These are phyloP conservation scores for Russula griseocarnosa DNA, from an alignment of 768 basidiomycete species.

Conservation along the genomic window DNA sequence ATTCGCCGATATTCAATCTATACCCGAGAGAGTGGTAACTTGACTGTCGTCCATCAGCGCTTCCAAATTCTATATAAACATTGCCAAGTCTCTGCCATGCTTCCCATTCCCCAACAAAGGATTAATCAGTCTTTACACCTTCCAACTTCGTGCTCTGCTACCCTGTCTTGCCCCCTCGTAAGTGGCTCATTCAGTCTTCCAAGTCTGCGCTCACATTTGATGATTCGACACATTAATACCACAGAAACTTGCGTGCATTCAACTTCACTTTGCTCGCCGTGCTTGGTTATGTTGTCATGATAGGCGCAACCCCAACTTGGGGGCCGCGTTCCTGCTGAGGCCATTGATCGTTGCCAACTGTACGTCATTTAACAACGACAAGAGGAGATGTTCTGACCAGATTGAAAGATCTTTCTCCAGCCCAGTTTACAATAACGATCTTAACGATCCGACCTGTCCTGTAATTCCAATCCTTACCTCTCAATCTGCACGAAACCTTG, in stretches of 20 bases:
- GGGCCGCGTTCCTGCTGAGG: neutral
- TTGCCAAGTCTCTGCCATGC: neutral
- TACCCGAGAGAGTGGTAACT: too few relatives aligned
- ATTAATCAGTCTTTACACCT: neutral
- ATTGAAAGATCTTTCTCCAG: neutral
- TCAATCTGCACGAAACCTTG: too few relatives aligned
- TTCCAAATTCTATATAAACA: neutral
- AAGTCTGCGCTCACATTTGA: neutral
- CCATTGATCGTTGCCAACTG: neutral
- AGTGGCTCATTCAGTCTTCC: neutral
- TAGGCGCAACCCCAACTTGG: neutral
- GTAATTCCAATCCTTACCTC: too few relatives aligned
- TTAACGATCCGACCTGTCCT: too few relatives aligned
- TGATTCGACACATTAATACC: neutral
- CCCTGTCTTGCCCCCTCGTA: neutral
- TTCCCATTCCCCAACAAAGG: neutral
- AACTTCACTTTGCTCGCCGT: neutral
- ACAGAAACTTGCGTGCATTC: neutral
- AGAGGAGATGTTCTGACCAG: neutral
- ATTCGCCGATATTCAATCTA: too few relatives aligned
- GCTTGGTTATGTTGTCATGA: neutral
- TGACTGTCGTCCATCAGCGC: too few relatives aligned
- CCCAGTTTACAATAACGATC: too few relatives aligned
- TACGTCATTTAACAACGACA: neutral
- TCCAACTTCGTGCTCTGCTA: neutral